Percentiles rank a stretch among this genome's conserved stretches.
These are phyloP conservation scores for Magnusiomyces magnusii DNA, from an alignment of 1,139 yeast species.

Conservation along the genomic window DNA sequence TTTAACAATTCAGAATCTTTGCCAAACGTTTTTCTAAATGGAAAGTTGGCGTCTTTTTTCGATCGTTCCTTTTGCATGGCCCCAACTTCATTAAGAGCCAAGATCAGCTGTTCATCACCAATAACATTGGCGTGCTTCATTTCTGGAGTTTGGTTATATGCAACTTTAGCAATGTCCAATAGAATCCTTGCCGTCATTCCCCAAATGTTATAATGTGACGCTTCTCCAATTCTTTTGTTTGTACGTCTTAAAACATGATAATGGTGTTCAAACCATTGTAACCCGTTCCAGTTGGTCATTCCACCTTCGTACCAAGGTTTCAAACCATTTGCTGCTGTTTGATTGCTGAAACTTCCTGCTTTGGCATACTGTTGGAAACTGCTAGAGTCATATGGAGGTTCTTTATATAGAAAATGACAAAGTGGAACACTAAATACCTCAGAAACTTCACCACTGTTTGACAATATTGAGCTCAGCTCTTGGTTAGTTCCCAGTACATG, in stretches of 20 bases:
- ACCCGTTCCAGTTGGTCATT: conserved; percentile 33
- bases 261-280: conserved; percentile 28
- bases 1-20: conserved; percentile 23
- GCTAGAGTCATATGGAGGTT: not conserved
- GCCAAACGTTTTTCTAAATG: conserved; percentile 26
- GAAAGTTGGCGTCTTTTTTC: conserved; percentile 20
- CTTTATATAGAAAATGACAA: conserved; percentile 21
- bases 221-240: conserved; percentile 44
- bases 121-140: conserved; percentile 29
- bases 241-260: conserved; percentile 33
- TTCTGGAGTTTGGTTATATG: conserved; percentile 38
- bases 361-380: not conserved
- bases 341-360: not conserved
- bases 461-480: not conserved
- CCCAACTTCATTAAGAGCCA: conserved; percentile 24
- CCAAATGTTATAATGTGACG: conserved; percentile 58
- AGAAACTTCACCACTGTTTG: conserved; percentile 30
- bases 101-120: conserved; percentile 30
- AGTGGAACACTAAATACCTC: conserved; percentile 32
- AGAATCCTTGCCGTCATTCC: conserved; percentile 84
- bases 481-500: conserved; percentile 4
- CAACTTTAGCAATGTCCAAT: conserved; percentile 64
- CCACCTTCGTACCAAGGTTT: conserved; percentile 30
- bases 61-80: conserved; percentile 21
- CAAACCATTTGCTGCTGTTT: conserved; percentile 8